Percentiles rank a stretch among this genome's conserved stretches.
phyloP scores from a whole-genome alignment of 169 alveolate genomes.

The Plasmodium knowlesi region DNA sequence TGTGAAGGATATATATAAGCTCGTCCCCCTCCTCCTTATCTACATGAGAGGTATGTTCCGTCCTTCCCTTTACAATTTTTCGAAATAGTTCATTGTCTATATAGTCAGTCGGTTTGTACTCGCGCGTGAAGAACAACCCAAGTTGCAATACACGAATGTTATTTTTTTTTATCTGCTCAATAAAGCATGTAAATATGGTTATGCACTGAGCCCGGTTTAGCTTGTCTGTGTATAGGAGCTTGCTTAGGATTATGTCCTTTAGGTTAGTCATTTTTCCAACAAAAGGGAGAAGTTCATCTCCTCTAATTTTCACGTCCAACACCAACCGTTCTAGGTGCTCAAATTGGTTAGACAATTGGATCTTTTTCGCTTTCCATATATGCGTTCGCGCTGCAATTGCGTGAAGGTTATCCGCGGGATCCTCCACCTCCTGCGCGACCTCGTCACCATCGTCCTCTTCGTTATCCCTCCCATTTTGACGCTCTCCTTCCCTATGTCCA shows the following conservation, averaged over 20 bases:
- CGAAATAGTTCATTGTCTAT: conserved; percentile 37
- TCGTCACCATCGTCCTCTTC: neutral
- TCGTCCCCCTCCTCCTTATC: conserved; percentile 72
- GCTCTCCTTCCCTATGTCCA: neutral
- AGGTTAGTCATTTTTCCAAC: conserved; percentile 52
- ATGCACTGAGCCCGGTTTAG: conserved; percentile 61
- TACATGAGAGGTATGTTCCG: neutral
- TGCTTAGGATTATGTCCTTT: conserved; percentile 63
- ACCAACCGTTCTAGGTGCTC: conserved; percentile 31
- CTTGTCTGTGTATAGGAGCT: conserved; percentile 31
- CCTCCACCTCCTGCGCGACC: neutral
- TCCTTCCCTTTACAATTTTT: conserved; percentile 27
- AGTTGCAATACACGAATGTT: conserved; percentile 41
- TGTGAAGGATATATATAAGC: conserved; percentile 24
- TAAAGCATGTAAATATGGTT: conserved; percentile 54
- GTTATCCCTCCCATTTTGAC: neutral
- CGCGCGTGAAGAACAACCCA: conserved; percentile 43
- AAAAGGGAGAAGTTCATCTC: conserved; percentile 62
- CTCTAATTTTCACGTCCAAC: conserved; percentile 55
- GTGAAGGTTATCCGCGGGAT: neutral
- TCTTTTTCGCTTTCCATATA: neutral
- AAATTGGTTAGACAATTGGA: neutral
- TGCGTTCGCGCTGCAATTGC: conserved; percentile 18
- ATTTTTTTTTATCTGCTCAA: conserved; percentile 51
- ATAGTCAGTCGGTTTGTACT: conserved; percentile 45